Percentiles rank a stretch among this genome's conserved stretches.
Conservation (phyloP, 2,329 filamentous ascomycete genomes). For the Acrodontium crateriforme region DNA sequence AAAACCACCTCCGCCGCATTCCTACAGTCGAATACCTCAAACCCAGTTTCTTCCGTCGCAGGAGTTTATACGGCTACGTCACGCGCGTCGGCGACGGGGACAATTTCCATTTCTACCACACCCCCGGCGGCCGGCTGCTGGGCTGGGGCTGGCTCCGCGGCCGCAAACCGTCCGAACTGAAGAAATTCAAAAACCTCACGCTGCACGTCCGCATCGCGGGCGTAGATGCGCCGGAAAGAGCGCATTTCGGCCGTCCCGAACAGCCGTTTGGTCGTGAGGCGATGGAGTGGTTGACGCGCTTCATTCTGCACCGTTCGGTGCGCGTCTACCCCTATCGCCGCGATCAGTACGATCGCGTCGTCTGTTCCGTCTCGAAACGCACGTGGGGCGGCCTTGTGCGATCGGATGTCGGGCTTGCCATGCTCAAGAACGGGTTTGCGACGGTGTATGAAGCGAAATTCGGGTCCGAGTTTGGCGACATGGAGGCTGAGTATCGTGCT, state of each 20-base stretch:
- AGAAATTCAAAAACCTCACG: slow-evolving; percentile 32
- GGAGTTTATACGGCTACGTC: slow-evolving; percentile 70
- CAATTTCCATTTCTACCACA: slow-evolving; percentile 89
- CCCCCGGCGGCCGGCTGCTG: slow-evolving; percentile 70
- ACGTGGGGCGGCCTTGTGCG: slow-evolving; percentile 38
- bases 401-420: slow-evolving; percentile 74
- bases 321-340: slow-evolving; percentile 69
- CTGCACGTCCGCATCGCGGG: slow-evolving; percentile 83
- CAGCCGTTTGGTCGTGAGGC: slow-evolving; percentile 79
- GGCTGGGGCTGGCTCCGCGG: slow-evolving; percentile 57
- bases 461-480: slow-evolving; percentile 73
- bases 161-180: slow-evolving; percentile 8
- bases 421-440: slow-evolving; percentile 73
- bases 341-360: slow-evolving; percentile 86
- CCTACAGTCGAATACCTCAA: slow-evolving; percentile 63
- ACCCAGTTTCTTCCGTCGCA: slow-evolving; percentile 57
- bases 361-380: slow-evolving; percentile 64
- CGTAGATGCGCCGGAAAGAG: slow-evolving; percentile 80
- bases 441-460: slow-evolving; percentile 89
- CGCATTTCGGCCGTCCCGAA: slow-evolving; percentile 79
- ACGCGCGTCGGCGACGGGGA: slow-evolving; percentile 95
- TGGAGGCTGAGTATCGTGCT: slow-evolving; percentile 47
- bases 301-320: slow-evolving; percentile 59
- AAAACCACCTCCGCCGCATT: slow-evolving; percentile 64
- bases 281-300: slow-evolving; percentile 60